Base-by-base conservation (phyloP, 192 early-diverging fungal species). In the Bifiguratus adelaidae region DNA sequence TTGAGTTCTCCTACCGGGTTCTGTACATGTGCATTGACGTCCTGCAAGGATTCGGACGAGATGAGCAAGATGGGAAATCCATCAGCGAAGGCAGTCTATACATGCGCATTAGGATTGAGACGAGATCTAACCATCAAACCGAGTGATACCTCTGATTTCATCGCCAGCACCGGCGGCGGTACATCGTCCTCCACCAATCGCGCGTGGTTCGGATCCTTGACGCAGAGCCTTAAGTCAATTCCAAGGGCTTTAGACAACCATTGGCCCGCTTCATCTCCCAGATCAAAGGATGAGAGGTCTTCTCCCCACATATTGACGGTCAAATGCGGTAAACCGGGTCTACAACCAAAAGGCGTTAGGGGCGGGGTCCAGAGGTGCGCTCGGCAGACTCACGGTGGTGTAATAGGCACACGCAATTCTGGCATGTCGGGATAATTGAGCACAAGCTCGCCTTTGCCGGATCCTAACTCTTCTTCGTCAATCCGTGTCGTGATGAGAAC, bases 1-100 rank as follows among this genome's bases (percentile, higher is more conserved):
- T 81, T 77, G 18, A 52, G 46, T 4, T 61, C 52, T 4, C 52
- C 48, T 26, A 86, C 61, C 15, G 69, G 63, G 3, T 51, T 52
- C 6, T 65, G 56, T n/a, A n/a, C n/a, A n/a, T n/a, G n/a, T n/a
- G 34, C 37, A 64, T 88, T 83, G 38, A 88, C 60, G 34, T 85
- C 77, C 7, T 30, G 23, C 18, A 89, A 45, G 7, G 82, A 85
- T 24, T 66, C 58, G 22, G 72, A 46, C 3, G 72, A 68, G 30
- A 75, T 50, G 38, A 85, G 44, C 30, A 89, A 68, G 55, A 91
- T 71, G 4, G 88, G 88, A 52, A 58, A 87, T 22, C 70, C 77
- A 48, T 91, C 88, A 7, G 88, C 73, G 58, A 88, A 87, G 4
- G 76, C 84, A 4, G 84, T 78, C 71, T 91, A 65, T 18, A 15